Base-by-base conservation (phyloP, 2,329 filamentous ascomycete genomes). In the Aspergillus sp. region DNA sequence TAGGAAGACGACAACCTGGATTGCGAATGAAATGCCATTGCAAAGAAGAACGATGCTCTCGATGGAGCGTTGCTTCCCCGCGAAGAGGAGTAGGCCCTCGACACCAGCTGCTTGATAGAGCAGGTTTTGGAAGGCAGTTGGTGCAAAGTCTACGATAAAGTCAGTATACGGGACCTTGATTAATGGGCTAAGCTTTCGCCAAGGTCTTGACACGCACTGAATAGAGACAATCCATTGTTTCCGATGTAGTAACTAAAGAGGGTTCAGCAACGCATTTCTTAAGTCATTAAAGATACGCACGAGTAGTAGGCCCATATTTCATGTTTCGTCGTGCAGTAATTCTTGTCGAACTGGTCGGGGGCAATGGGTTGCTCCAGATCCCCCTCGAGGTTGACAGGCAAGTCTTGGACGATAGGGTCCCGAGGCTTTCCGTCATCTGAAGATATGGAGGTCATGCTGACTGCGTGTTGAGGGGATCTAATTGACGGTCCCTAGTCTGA, bases 11-110 rank as follows among this genome's bases (percentile, higher is more conserved):
- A 85, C 80, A 30, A 87, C 83, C 71, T 91, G 88, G 41, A 89
- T 83, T 1, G 87, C 87, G 70, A 91, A 91, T 17, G 84, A 87
- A 59, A 90, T 86, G 57, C 89, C 88, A 68, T 90, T 90, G 71
- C 82, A 82, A 0, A 89, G 78, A 7, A 91, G 77, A 4, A 91
- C 86, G 57, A 90, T 87, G 60, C 84, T 87, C 72, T 88, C 87
- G 68, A 89, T 84, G n/a, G 85, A 85, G 57, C 86, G 82, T 25
- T 81, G 74, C 43, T 77, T 77, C 15, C 87, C 87, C 1, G 83
- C 82, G 63, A 90, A 89, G 2, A 69, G 67, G 23, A 90, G 74
- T 1, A 83, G 78, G 1, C 80, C 82, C 9, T 78, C 79, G 53
- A 85, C 79, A 7, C 84, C 82, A 4, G 85, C 86, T 0, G 87